Conservation (phyloP, 805 yeast genomes). For the Huiozyma sinensis region DNA sequence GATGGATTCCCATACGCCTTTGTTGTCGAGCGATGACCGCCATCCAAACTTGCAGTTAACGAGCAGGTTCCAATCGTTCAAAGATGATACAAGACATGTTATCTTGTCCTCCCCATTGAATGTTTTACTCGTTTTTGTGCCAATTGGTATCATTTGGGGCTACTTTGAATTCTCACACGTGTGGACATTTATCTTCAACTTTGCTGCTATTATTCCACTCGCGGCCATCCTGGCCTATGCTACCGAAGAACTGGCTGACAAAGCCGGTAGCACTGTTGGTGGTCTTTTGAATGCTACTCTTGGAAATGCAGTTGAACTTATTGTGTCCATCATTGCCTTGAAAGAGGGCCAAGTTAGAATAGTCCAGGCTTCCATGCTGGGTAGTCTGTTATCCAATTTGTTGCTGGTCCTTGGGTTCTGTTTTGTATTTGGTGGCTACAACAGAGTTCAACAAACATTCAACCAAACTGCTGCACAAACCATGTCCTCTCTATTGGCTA, state of each 20-base stretch:
- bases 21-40: constrained; percentile 6
- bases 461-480: constrained; percentile 97
- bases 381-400: constrained; percentile 81
- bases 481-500: constrained; percentile 87
- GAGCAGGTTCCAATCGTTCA: no score
- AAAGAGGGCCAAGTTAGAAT: constrained; percentile 78
- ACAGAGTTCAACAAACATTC: constrained; percentile 75
- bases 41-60: constrained; percentile 1
- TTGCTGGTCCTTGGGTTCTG: constrained; percentile 91
- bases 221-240: constrained; percentile 87
- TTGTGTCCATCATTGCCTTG: constrained; percentile 86
- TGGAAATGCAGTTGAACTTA: constrained; percentile 95
- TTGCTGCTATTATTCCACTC: constrained; percentile 82
- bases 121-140: constrained; percentile 71
- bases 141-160: constrained; percentile 76
- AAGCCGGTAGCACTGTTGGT: constrained; percentile 86
- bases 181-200: constrained; percentile 60
- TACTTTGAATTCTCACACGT: constrained; percentile 41
- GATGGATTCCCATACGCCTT: constrained; percentile 16
- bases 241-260: constrained; percentile 82
- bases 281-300: constrained; percentile 93
- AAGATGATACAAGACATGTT: constrained; percentile 11
- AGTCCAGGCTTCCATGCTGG: constrained; percentile 96
- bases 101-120: constrained; percentile 62
- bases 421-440: constrained; percentile 84